Evolutionary conservation across 768 basidiomycete genomes (phyloP).

Genomic region (Boletus pseudo-olivaceus): DNA sequence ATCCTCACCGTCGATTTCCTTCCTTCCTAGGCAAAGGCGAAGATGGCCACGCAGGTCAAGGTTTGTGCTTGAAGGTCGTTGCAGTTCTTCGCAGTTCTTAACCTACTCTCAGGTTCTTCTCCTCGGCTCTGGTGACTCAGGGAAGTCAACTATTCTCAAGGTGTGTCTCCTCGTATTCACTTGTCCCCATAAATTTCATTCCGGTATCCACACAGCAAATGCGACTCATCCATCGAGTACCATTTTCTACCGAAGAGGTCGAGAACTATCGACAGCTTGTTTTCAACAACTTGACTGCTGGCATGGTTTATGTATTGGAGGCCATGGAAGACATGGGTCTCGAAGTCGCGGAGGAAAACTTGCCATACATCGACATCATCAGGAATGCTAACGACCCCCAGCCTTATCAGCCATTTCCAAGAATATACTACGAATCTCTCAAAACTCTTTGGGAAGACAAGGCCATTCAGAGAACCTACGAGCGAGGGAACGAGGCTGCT

Average conservation of each 20-base stretch:
- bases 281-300: slow-evolving; percentile 88
- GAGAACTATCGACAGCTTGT: slow-evolving; percentile 90
- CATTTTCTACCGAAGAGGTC: slow-evolving; percentile 77
- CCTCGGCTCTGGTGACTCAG: slow-evolving; percentile 90
- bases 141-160: slow-evolving; percentile 91
- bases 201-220: slow-evolving; percentile 64
- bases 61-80: slow-evolving; percentile 34
- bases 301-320: slow-evolving; percentile 77
- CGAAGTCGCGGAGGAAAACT: slow-evolving; percentile 60
- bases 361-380: slow-evolving; percentile 56
- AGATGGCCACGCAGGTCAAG: slow-evolving; percentile 73
- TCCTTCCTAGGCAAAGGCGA: slow-evolving; percentile 61
- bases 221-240: slow-evolving; percentile 88
- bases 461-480: slow-evolving; percentile 71
- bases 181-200: neutral
- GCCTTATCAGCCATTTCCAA: slow-evolving; percentile 80
- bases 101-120: slow-evolving; percentile 61
- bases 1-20: neutral
- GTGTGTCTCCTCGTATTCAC: slow-evolving; percentile 33
- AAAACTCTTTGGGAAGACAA: slow-evolving; percentile 73
- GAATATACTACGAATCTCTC: slow-evolving; percentile 61
- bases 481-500: slow-evolving; percentile 84
- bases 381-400: slow-evolving; percentile 67
- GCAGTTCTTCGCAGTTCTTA: neutral
- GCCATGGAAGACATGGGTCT: slow-evolving; percentile 89